Evolutionary conservation across 1,284 basidiomycete species (phyloP).

Genomic region (Ustilago shanxiensis): DNA sequence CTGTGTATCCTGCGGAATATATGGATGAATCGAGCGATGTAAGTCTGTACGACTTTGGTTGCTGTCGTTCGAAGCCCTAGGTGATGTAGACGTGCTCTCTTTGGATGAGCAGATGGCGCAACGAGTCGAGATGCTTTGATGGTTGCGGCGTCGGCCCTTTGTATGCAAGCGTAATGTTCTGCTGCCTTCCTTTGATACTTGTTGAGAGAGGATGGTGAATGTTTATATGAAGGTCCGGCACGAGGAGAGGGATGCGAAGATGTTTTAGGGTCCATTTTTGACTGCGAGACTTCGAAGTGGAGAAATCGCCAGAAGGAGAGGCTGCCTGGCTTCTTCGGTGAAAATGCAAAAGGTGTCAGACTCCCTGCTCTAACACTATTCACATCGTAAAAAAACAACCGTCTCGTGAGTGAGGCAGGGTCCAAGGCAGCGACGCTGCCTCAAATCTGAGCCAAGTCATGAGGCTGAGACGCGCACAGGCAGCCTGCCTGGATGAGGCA

Average conservation of each 20-base stretch:
- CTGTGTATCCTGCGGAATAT: not conserved
- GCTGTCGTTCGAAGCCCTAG: not conserved
- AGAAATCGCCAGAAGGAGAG: constrained; percentile 3
- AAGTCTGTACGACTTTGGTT: not conserved
- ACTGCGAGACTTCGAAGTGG: not conserved
- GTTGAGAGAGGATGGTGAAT: not conserved
- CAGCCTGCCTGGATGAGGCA: too few relatives aligned
- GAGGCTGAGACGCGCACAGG: too few relatives aligned
- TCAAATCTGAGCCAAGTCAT: too few relatives aligned
- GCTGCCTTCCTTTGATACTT: not conserved
- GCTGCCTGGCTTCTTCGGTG: too few relatives aligned
- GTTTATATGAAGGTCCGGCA: not conserved
- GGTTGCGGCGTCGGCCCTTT: too few relatives aligned
- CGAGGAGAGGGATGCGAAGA: not conserved
- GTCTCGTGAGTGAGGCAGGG: too few relatives aligned
- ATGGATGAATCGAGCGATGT: not conserved
- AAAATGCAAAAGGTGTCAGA: not conserved
- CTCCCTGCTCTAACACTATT: not conserved
- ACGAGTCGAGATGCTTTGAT: too few relatives aligned
- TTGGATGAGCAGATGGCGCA: too few relatives aligned
- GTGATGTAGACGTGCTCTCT: too few relatives aligned
- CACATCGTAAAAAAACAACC: too few relatives aligned
- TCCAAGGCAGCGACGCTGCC: too few relatives aligned
- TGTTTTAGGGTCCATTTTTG: not conserved
- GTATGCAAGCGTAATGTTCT: not conserved